Conservation (phyloP, 108 stramenopile species). For the Tribonema minus region DNA sequence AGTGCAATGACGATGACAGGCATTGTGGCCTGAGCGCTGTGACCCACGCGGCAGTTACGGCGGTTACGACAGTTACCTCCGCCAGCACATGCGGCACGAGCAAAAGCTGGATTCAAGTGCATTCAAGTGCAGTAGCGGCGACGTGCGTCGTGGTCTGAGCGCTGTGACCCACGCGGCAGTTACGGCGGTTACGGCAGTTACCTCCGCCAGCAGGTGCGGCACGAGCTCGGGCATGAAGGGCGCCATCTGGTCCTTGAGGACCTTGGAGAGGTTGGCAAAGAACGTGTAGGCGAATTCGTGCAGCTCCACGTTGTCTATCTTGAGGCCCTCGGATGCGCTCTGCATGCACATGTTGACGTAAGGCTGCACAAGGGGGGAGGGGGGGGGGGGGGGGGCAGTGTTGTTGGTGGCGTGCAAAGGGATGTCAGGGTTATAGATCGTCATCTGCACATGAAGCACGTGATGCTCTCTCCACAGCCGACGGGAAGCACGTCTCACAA, state of each 20-base stretch:
- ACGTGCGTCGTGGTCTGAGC: background rate
- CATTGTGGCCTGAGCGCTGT: background rate
- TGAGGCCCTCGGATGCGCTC: slow-evolving; percentile 59
- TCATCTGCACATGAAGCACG: too few relatives aligned
- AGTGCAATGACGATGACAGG: background rate
- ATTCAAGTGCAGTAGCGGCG: background rate
- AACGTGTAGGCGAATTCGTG: slow-evolving; percentile 92
- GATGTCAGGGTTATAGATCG: background rate
- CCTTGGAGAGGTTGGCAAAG: slow-evolving; percentile 90
- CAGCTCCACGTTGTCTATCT: slow-evolving; percentile 77
- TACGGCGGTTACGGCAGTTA: slow-evolving; percentile 1
- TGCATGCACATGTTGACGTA: background rate
- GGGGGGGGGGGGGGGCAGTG: slow-evolving; percentile 49
- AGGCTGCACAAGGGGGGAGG: background rate
- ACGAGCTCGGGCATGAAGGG: slow-evolving; percentile 79
- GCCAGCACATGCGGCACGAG: background rate
- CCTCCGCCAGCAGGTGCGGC: slow-evolving; percentile 80
- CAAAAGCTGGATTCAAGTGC: background rate
- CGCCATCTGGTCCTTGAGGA: slow-evolving; percentile 89
- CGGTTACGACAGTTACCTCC: slow-evolving; percentile 29
- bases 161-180: background rate
- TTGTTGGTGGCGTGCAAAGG: background rate
- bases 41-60: background rate
- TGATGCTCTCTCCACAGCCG: too few relatives aligned
- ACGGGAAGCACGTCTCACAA: background rate